Evolutionary conservation across 306 rosid species (phyloP), one percentile per base, ranked within the genome.

Genomic region (Prunus dulcis): DNA sequence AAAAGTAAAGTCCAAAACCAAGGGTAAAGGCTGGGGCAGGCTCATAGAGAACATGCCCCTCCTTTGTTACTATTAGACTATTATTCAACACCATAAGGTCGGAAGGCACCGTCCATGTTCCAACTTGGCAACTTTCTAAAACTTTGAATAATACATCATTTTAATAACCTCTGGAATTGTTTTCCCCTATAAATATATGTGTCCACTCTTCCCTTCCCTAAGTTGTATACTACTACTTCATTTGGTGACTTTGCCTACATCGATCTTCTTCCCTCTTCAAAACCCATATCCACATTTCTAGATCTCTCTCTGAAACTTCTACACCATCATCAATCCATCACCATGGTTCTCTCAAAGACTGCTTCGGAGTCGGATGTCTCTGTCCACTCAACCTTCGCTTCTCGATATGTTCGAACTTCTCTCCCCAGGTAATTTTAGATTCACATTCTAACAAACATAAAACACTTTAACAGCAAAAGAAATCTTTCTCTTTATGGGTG

Each of bases 311-410:
- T 15, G 53, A 8, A 47, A 34, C 56, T 43, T 9, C 30, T 28
- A 15, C 28, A 60, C 50, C 34, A 30, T 49, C 10, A 45, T 25
- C 53, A 12, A 52, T 58, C 60, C 23, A 19, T 18, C 63, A 9
- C 80, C 68, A 93, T 93, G 98, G 97, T 88, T 84, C 83, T 93
- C n/a, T 91, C 98, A 6, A 91, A 83, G 43, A 62, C 93, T 1
- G 52, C 81, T 11, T 89, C 98, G 12, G 80, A 89, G 32, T 32
- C 85, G 5, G 97, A 91, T 57, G 93, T 80, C 41, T 93, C 97
- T 1, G 74, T 93, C 3, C 92, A 91, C 79, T 93, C 98, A 7
- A 93, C 98, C 34, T 93, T 93, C 62, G 98, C 93, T 12, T 93
- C 98, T 3, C 93, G 98, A 57, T 93, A 93, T 51, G 98, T 93